Percentiles rank a stretch among this genome's conserved stretches.
These are phyloP conservation scores for Myrica gale DNA, from an alignment of 306 rosid genomes.

Conservation along the genomic window DNA sequence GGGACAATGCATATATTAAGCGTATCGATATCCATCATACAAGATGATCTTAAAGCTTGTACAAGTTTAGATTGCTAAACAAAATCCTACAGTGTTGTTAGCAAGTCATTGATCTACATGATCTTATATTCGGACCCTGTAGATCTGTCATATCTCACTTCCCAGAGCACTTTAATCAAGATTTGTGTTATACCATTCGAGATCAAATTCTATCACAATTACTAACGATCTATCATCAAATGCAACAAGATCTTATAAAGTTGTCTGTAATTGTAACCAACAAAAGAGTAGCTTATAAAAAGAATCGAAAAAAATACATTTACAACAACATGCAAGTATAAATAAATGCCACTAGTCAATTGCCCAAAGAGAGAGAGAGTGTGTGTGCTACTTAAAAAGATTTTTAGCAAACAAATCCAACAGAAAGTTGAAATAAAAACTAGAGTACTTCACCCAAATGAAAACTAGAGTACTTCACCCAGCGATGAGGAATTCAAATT, in stretches of 20 bases:
- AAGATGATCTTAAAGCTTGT: too few relatives aligned
- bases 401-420: too few relatives aligned
- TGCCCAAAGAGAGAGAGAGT: background rate
- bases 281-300: slow-evolving; percentile 2
- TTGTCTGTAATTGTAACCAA: slow-evolving; percentile 50
- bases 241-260: slow-evolving; percentile 42
- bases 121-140: slow-evolving; percentile 72
- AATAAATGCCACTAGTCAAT: background rate
- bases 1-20: too few relatives aligned
- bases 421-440: too few relatives aligned
- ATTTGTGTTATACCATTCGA: slow-evolving; percentile 70
- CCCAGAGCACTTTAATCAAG: slow-evolving; percentile 37
- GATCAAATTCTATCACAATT: slow-evolving; percentile 73
- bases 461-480: too few relatives aligned
- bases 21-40: too few relatives aligned
- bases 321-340: background rate
- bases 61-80: too few relatives aligned
- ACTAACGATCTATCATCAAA: slow-evolving; percentile 88
- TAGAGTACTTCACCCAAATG: too few relatives aligned
- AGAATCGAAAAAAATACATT: too few relatives aligned
- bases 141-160: slow-evolving; percentile 75
- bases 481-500: too few relatives aligned
- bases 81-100: too few relatives aligned
- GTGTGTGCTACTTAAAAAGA: background rate
- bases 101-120: slow-evolving; percentile 33